These are phyloP conservation scores for Parafenestella ontariensis DNA, from an alignment of 2,329 filamentous ascomycete species.

Conservation along the genomic window DNA sequence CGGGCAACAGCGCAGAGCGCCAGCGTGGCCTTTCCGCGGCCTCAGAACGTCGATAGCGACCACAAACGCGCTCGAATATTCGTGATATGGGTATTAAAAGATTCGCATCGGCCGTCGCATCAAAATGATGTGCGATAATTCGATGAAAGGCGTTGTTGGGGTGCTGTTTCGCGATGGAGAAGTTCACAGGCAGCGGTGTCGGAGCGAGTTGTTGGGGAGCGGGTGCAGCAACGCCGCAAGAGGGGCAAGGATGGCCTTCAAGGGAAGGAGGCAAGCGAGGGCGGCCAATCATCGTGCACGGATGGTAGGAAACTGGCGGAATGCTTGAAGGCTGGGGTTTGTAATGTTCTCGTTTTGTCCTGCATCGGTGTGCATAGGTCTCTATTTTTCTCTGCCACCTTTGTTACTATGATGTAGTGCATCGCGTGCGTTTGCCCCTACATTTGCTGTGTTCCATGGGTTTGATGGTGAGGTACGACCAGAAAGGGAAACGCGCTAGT, in stretches of 20 bases:
- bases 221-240: constrained; percentile 1
- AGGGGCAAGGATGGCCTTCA: constrained; percentile 18
- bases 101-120: constrained; percentile 31
- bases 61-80: constrained; percentile 38
- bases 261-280: constrained; percentile 4
- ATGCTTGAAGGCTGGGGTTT: background rate
- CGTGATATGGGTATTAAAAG: constrained; percentile 39
- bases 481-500: constrained; percentile 6
- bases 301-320: constrained; percentile 6
- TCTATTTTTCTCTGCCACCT: background rate
- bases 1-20: constrained; percentile 20
- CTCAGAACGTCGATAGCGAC: constrained; percentile 26
- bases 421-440: constrained; percentile 2
- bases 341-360: background rate
- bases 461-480: constrained; percentile 4
- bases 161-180: constrained; percentile 26
- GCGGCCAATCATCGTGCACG: constrained; percentile 13
- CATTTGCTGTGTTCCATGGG: constrained; percentile 12
- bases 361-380: background rate
- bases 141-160: constrained; percentile 26
- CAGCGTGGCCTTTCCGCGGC: constrained; percentile 30
- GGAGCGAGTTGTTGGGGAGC: constrained; percentile 18
- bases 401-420: constrained; percentile 1
- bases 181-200: constrained; percentile 12
- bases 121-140: constrained; percentile 27